Evolutionary conservation across 108 stramenopile species (phyloP).

Genomic region (Aurantiochytrium sp.): DNA sequence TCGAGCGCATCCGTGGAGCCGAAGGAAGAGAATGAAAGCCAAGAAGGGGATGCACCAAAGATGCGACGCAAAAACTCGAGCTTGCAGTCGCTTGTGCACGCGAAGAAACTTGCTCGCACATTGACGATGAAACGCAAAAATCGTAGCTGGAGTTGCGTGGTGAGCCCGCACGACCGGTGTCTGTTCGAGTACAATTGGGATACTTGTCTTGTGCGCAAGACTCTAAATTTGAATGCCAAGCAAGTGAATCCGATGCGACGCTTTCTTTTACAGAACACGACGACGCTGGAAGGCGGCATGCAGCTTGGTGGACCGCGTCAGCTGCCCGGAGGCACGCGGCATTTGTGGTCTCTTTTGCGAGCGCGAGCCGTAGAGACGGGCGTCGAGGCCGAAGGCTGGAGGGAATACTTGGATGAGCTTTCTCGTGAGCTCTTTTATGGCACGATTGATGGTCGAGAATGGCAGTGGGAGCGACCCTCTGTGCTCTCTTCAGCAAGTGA

Average conservation of each 20-base stretch:
- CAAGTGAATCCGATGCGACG: background rate
- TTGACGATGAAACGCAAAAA: background rate
- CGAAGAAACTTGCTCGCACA: background rate
- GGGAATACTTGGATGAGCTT: background rate
- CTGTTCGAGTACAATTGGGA: slow-evolving; percentile 10
- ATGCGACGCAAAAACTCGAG: background rate
- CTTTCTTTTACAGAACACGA: background rate
- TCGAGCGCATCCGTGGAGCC: no score
- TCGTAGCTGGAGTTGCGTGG: background rate
- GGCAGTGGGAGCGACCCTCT: background rate
- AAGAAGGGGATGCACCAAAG: background rate
- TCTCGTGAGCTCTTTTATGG: background rate
- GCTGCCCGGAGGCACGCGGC: background rate
- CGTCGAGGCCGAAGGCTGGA: background rate
- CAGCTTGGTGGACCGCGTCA: background rate
- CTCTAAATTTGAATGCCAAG: slow-evolving; percentile 1
- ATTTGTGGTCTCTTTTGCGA: background rate
- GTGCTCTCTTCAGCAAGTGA: background rate
- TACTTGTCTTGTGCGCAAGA: background rate
- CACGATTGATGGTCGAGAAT: background rate
- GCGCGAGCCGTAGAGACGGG: background rate
- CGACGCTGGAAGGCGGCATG: background rate
- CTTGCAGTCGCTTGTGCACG: background rate
- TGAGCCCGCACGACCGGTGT: background rate
- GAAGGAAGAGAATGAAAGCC: background rate